Evolutionary conservation across 345 rosid genomes (phyloP).

Genomic region (Anacardium occidentale): DNA sequence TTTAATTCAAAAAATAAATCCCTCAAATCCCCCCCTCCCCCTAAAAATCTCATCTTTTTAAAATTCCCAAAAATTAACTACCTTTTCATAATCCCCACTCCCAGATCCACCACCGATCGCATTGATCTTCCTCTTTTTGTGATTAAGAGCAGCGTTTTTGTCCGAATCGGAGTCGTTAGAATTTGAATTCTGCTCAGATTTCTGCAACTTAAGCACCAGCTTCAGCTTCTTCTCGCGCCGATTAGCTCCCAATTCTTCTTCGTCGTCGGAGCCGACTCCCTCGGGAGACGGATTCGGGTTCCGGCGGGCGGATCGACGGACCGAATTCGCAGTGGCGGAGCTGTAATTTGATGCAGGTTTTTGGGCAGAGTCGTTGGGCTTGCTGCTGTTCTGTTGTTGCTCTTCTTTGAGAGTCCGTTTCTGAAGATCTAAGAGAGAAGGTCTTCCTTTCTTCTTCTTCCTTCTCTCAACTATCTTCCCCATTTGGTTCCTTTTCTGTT

Average conservation of each 20-base stretch:
- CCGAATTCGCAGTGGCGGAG: conserved; percentile 34
- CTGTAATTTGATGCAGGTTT: conserved; percentile 34
- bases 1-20: conserved; percentile 15
- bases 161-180: conserved; percentile 34
- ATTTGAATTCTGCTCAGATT: conserved; percentile 28
- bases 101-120: conserved; percentile 54
- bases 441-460: conserved; percentile 74
- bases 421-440: conserved; percentile 64
- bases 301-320: conserved; percentile 62
- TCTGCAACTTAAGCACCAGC: conserved; percentile 40
- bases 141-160: conserved; percentile 24
- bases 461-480: conserved; percentile 48
- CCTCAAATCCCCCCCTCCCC: neutral
- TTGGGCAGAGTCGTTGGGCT: conserved; percentile 24
- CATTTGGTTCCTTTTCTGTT: conserved; percentile 22
- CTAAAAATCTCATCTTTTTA: conserved; percentile 3
- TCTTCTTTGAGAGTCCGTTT: conserved; percentile 48
- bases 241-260: conserved; percentile 26
- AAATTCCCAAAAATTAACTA: conserved; percentile 20
- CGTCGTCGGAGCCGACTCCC: conserved; percentile 19
- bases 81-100: conserved; percentile 36
- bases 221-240: conserved; percentile 57
- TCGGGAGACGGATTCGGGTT: conserved; percentile 38
- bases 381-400: conserved; percentile 22
- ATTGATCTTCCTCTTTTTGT: conserved; percentile 48